These are phyloP conservation scores for Geopyxis carbonaria DNA, from an alignment of 495 filamentous ascomycete species.

Conservation along the genomic window DNA sequence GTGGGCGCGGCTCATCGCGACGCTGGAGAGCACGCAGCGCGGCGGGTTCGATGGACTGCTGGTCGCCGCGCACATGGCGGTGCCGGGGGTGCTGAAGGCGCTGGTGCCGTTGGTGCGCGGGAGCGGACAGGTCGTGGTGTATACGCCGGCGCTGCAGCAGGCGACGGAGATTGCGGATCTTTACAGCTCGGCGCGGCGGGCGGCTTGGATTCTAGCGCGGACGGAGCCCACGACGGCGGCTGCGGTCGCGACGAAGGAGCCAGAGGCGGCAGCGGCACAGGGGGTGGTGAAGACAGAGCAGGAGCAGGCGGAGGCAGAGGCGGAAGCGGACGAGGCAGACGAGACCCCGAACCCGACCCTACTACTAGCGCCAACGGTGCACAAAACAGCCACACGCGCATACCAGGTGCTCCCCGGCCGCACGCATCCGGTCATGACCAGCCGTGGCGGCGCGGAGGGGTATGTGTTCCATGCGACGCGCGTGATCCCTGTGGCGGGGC, in stretches of 20 bases:
- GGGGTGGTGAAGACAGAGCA: background rate
- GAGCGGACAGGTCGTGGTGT: slow-evolving; percentile 70
- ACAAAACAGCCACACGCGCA: slow-evolving; percentile 51
- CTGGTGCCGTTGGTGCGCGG: slow-evolving; percentile 64
- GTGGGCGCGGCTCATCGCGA: slow-evolving; percentile 47
- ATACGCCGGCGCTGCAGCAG: slow-evolving; percentile 60
- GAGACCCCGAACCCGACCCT: slow-evolving; percentile 66
- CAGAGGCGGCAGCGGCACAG: too few relatives aligned
- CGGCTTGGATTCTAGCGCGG: slow-evolving; percentile 11
- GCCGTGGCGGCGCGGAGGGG: slow-evolving; percentile 71
- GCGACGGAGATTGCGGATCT: slow-evolving; percentile 56
- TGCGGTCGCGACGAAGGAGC: too few relatives aligned
- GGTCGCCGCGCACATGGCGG: slow-evolving; percentile 63
- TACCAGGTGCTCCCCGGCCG: slow-evolving; percentile 88
- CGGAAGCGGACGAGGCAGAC: slow-evolving; percentile 31
- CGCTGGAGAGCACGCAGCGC: slow-evolving; percentile 53
- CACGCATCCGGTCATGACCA: slow-evolving; percentile 88
- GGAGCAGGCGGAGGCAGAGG: background rate
- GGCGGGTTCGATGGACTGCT: slow-evolving; percentile 74
- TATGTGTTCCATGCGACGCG: slow-evolving; percentile 72
- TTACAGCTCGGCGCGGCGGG: slow-evolving; percentile 55
- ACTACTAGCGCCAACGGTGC: slow-evolving; percentile 59
- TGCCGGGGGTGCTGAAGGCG: slow-evolving; percentile 53
- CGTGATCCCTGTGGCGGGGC: slow-evolving; percentile 59
- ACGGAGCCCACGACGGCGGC: too few relatives aligned